phyloP scores from a whole-genome alignment of 768 basidiomycete species.

The Cubamyces sp. region DNA sequence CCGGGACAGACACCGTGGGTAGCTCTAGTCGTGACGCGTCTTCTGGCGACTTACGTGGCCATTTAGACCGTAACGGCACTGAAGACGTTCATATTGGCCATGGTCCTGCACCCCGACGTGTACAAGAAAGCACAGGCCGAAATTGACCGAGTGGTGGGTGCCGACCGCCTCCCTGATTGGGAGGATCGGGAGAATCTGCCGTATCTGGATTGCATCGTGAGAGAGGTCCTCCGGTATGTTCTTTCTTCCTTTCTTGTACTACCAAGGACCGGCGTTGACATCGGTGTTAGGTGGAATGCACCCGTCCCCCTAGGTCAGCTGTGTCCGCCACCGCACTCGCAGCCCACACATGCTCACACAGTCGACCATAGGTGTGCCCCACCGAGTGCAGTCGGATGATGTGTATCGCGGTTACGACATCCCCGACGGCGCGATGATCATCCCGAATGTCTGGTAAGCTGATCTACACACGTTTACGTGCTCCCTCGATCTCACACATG shows the following conservation, averaged over 20 bases:
- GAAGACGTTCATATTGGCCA: conserved; percentile 45
- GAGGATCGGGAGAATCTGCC: conserved; percentile 29
- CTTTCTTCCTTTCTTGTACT: conserved; percentile 14
- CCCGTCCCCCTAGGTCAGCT: conserved; percentile 24
- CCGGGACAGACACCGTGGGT: conserved; percentile 26
- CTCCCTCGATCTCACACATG: background rate
- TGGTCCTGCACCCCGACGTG: conserved; percentile 43
- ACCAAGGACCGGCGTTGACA: background rate
- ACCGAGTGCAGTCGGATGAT: conserved; percentile 27
- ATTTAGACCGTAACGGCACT: conserved; percentile 44
- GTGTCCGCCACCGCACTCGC: background rate
- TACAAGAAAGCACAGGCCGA: conserved; percentile 46
- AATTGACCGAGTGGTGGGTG: conserved; percentile 44
- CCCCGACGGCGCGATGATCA: conserved; percentile 27
- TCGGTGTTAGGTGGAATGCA: conserved; percentile 21
- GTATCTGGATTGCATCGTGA: conserved; percentile 29
- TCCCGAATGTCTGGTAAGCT: conserved; percentile 30
- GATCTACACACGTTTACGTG: background rate
- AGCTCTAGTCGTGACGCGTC: background rate
- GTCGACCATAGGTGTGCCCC: conserved; percentile 24
- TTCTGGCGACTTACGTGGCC: background rate
- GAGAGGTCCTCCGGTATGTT: conserved; percentile 27
- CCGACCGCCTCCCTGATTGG: conserved; percentile 33
- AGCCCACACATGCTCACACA: background rate
- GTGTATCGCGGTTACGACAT: conserved; percentile 30